Conservation (phyloP, 495 filamentous ascomycete species). For the Lophium mytilinum region DNA sequence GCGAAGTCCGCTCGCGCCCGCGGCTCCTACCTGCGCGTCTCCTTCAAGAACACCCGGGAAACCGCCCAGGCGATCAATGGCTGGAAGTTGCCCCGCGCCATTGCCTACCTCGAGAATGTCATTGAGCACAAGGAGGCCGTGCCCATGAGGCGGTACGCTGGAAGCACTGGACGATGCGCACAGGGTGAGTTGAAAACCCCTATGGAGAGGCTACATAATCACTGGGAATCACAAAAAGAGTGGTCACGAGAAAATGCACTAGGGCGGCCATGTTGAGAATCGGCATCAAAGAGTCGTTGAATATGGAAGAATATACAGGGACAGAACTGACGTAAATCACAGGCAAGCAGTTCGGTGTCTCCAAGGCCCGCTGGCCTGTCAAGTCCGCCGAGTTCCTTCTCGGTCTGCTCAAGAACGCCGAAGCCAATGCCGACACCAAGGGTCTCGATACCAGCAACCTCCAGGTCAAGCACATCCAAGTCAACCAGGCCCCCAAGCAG, state of each 20-base stretch:
- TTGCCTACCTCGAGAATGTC: constrained; percentile 95
- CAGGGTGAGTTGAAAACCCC: constrained; percentile 67
- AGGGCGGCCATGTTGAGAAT: background rate
- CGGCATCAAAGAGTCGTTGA: background rate
- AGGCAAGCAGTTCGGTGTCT: constrained; percentile 98
- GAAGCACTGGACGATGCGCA: constrained; percentile 83
- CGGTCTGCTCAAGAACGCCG: constrained; percentile 95
- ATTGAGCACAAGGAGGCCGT: constrained; percentile 90
- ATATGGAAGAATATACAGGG: background rate
- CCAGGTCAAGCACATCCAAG: constrained; percentile 98
- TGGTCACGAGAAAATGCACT: background rate
- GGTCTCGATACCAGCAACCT: constrained; percentile 96
- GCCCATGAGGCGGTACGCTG: constrained; percentile 92
- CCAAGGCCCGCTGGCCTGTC: constrained; percentile 94
- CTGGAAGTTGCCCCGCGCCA: constrained; percentile 93
- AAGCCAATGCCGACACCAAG: constrained; percentile 98
- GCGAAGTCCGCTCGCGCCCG: constrained; percentile 93
- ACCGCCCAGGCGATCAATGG: constrained; percentile 98
- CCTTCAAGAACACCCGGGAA: constrained; percentile 99
- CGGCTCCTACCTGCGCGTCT: constrained; percentile 96
- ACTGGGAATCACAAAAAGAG: background rate
- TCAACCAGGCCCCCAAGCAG: constrained; percentile 99
- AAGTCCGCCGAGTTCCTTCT: constrained; percentile 98
- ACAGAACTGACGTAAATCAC: constrained; percentile 13
- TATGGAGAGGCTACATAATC: too few relatives aligned